Conservation (phyloP, 257 asterid genomes). For the Lycium barbarum region DNA sequence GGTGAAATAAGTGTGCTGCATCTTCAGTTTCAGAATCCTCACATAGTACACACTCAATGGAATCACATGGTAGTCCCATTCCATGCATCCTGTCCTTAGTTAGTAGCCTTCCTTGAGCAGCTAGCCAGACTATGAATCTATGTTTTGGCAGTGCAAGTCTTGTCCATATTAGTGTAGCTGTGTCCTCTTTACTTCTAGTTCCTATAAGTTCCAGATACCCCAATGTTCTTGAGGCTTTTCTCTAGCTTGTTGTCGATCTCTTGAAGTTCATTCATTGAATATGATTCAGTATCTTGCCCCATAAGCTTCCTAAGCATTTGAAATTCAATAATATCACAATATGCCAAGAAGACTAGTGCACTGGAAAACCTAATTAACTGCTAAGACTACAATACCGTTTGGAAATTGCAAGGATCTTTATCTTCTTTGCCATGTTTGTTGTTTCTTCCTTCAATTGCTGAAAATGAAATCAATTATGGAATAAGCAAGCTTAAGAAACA, state of each 20-base stretch:
- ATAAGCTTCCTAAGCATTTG: slow-evolving; percentile 54
- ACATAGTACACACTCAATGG: too few species aligned
- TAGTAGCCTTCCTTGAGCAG: too few species aligned
- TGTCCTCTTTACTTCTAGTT: too few species aligned
- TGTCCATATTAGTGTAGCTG: too few species aligned
- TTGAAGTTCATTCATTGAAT: slow-evolving; percentile 63
- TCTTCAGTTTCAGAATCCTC: too few species aligned
- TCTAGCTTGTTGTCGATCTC: slow-evolving; percentile 64
- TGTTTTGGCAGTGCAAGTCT: too few species aligned
- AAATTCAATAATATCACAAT: background rate
- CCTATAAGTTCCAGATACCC: too few species aligned
- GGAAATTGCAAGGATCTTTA: slow-evolving; percentile 63
- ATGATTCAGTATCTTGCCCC: slow-evolving; percentile 64
- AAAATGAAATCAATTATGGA: slow-evolving; percentile 26
- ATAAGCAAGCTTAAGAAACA: background rate
- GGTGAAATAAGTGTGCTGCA: too few species aligned
- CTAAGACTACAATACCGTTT: slow-evolving; percentile 47
- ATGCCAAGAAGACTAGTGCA: background rate
- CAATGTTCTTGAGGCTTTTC: slow-evolving; percentile 58
- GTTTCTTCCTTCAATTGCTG: slow-evolving; percentile 69
- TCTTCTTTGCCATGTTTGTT: slow-evolving; percentile 53
- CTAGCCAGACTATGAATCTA: too few species aligned
- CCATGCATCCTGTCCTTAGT: too few species aligned
- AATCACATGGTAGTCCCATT: too few species aligned
- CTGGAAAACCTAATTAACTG: background rate